Evolutionary conservation across 169 alveolate species (phyloP).

Genomic region (Eimeria mitis): DNA sequence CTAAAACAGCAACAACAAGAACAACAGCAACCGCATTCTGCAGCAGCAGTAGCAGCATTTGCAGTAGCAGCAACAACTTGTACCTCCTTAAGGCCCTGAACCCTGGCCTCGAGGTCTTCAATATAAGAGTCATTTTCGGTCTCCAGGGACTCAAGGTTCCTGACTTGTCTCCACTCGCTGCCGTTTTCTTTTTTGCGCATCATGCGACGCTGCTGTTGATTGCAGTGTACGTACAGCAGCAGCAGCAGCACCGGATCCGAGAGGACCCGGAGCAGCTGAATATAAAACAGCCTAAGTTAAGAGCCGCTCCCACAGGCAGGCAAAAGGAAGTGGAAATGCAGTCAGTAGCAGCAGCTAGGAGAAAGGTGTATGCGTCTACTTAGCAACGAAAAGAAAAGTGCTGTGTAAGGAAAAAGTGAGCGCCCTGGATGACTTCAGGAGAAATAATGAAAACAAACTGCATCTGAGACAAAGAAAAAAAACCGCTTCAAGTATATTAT

Average conservation of each 20-base stretch:
- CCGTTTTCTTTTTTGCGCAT: conserved; percentile 78
- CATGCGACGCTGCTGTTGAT: conserved; percentile 49
- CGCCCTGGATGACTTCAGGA: background rate
- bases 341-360: background rate
- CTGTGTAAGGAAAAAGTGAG: background rate
- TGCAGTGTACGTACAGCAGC: conserved; percentile 6
- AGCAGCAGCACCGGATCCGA: background rate
- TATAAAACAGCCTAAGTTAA: background rate
- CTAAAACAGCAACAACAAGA: background rate
- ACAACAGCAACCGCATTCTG: background rate
- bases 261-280: background rate
- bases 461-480: background rate
- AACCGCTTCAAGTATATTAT: background rate
- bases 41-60: background rate
- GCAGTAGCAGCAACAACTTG: conserved; percentile 4
- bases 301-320: background rate
- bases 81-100: conserved; percentile 77
- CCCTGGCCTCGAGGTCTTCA: conserved; percentile 70
- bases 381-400: background rate
- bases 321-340: background rate
- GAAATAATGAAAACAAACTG: background rate
- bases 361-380: background rate
- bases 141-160: conserved; percentile 58
- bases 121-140: conserved; percentile 76
- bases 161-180: conserved; percentile 42